Conservation (phyloP, 257 asterid species). For the Solanum gandarillasii region DNA sequence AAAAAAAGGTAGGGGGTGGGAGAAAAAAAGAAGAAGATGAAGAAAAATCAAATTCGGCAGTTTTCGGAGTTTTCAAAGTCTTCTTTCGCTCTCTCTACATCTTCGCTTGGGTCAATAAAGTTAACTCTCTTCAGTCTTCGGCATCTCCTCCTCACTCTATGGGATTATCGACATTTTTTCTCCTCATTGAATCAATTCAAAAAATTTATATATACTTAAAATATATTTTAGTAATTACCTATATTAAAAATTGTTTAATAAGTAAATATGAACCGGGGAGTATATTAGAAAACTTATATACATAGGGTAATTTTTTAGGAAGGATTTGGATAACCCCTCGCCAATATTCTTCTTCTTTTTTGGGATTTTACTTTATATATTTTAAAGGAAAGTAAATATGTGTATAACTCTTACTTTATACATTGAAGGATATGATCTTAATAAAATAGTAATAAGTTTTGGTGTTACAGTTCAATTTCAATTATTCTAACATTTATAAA, state of each 20-base stretch:
- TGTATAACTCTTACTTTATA: too few relatives aligned
- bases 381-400: neutral
- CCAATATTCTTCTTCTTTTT: neutral
- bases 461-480: neutral
- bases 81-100: neutral
- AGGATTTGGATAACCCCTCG: neutral
- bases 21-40: slow-evolving; percentile 9
- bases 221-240: too few relatives aligned
- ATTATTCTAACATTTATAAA: neutral
- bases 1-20: neutral
- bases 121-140: neutral
- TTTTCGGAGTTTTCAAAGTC: slow-evolving; percentile 38
- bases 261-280: too few relatives aligned
- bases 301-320: too few relatives aligned
- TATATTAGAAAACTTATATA: too few relatives aligned
- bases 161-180: slow-evolving; percentile 15
- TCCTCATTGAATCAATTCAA: neutral
- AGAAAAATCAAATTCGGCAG: slow-evolving; percentile 5
- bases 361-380: neutral
- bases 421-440: neutral
- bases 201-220: too few relatives aligned
- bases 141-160: slow-evolving; percentile 5
- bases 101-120: slow-evolving; percentile 3
- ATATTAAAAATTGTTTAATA: too few relatives aligned
- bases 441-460: neutral